Evolutionary conservation across 306 rosid genomes (phyloP), one percentile per base, ranked within the genome.

Genomic region (Casuarina equisetifolia): DNA sequence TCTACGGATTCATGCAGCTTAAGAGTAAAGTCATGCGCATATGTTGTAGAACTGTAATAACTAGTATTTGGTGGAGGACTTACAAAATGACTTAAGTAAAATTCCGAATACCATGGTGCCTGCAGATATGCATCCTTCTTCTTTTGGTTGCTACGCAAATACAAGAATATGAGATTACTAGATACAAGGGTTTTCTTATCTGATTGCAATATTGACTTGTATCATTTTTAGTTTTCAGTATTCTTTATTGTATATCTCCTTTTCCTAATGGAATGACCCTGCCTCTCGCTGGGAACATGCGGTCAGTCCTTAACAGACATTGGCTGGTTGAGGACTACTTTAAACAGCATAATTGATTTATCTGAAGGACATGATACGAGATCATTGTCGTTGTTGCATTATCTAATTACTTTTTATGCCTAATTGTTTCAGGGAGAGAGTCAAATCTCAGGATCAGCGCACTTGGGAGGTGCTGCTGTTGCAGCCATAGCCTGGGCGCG

Each of bases 381-480:
- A 69, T 69, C 9, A 61, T 36, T 76, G 46, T 54, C 36, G 44
- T 63, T 79, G 74, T 50, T 25, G 10, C 3, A 45, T 39, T 6
- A 39, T 42, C 42, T 11, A 35, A 58, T 78, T 53, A n/a, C 15
- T 38, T 0, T 49, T 7, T 25, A 0, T 25, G 16, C 76, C 76
- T 69, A 80, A 7, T 59, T 59, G 53, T 70, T 82, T 81, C 84
- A 95, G 97, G 93, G 93, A 76, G 86, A 92, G 79, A 79, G 80
- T 46, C 79, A 13, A 4, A 81, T 90, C 76, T 86, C 98, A 54
- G 96, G 98, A 78, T 63, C 98, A 74, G 89, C 93, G 16, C 97
- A 92, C 81, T 84, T 95, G 78, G 98, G 97, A 5, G 98, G 98
- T 71, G 92, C 93, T 9, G 91, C 87, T 49, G 97, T 91, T 78